Percentiles rank a stretch among this genome's conserved stretches.
Evolutionary conservation across 176 grass and related monocot genomes (phyloP).

Genomic region (Hordeum marinum): DNA sequence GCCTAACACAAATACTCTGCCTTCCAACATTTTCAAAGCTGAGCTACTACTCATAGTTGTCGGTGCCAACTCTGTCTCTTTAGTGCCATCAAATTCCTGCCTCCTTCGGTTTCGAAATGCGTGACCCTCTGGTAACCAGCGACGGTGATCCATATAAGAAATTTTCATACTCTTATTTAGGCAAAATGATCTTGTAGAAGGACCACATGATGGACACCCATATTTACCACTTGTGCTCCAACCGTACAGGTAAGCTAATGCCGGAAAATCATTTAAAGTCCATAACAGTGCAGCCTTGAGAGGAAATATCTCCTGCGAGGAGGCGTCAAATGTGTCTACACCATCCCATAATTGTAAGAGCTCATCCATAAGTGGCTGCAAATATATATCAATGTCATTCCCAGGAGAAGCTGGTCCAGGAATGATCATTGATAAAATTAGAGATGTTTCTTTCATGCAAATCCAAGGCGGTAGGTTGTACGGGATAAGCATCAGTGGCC

Average conservation of each 20-base stretch:
- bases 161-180: not conserved
- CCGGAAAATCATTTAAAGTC: conserved; percentile 36
- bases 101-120: not conserved
- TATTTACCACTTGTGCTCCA: not conserved
- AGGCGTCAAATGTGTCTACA: conserved; percentile 20
- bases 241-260: conserved; percentile 28
- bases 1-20: not conserved
- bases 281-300: conserved; percentile 7
- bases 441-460: not conserved
- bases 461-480: conserved; percentile 2
- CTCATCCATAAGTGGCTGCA: not conserved
- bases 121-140: not conserved
- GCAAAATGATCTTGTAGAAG: not conserved
- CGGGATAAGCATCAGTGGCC: conserved; percentile 12
- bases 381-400: not conserved
- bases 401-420: not conserved
- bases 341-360: not conserved
- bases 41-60: not conserved
- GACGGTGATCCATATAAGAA: not conserved
- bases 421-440: not conserved
- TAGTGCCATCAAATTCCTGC: not conserved
- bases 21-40: not conserved
- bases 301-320: not conserved
- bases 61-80: not conserved
- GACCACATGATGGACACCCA: not conserved